These are phyloP conservation scores for Hyaloraphidium curvatum DNA, from an alignment of 192 early-diverging fungal species.

Conservation along the genomic window DNA sequence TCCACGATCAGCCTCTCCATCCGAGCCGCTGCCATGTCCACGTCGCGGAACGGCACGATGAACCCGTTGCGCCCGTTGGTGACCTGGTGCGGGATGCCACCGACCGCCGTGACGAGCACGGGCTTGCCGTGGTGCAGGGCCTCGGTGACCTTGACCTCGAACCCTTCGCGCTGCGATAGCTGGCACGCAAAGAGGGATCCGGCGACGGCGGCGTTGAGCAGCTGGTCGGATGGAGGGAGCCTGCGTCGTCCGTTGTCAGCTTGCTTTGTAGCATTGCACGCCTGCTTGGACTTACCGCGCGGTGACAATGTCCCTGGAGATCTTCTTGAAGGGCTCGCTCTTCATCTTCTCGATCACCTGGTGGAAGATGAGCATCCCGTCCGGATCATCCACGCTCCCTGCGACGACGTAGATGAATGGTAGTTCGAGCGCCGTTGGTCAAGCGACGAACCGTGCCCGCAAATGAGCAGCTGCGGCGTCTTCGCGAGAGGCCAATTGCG, in stretches of 20 bases:
- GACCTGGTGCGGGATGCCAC: slow-evolving; percentile 71
- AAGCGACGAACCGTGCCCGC: slow-evolving; percentile 60
- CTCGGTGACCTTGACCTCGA: slow-evolving; percentile 73
- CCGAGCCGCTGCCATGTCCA: slow-evolving; percentile 27
- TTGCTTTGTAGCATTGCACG: neutral
- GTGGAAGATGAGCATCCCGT: slow-evolving; percentile 47
- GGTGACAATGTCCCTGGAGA: neutral
- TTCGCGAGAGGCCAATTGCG: slow-evolving; percentile 1
- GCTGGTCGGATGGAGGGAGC: slow-evolving; percentile 58
- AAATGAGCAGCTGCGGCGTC: slow-evolving; percentile 50
- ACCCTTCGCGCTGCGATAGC: slow-evolving; percentile 61
- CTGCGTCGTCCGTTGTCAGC: slow-evolving; percentile 10
- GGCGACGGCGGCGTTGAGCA: slow-evolving; percentile 50
- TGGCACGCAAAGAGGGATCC: slow-evolving; percentile 54
- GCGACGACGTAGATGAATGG: no score
- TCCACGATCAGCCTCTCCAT: slow-evolving; percentile 39
- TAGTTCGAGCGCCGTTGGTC: no score
- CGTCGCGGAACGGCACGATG: slow-evolving; percentile 12
- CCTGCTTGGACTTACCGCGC: no score
- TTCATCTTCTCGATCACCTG: slow-evolving; percentile 26
- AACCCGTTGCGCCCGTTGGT: slow-evolving; percentile 43
- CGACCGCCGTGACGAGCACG: slow-evolving; percentile 40
- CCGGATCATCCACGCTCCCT: slow-evolving; percentile 72
- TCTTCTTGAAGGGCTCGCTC: slow-evolving; percentile 21
- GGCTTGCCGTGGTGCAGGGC: slow-evolving; percentile 25